A percentile compares a stretch with the other conserved stretches of the same genome.
phyloP scores from a whole-genome alignment of 495 filamentous ascomycete species.

The Neurospora sp. region DNA sequence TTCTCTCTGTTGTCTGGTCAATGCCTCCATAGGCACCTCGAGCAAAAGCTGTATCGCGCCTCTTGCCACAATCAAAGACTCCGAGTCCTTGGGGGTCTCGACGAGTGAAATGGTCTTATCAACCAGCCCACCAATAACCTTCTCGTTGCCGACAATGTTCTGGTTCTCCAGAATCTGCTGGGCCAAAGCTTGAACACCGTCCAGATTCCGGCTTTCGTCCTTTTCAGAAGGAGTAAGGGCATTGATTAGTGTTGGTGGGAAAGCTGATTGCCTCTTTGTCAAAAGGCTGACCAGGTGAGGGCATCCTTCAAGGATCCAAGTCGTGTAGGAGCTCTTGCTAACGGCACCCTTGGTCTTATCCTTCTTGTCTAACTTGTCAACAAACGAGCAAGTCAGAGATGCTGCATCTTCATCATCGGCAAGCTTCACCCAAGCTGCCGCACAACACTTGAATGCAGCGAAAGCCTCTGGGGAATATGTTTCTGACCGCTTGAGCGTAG shows the following conservation, averaged over 20 bases:
- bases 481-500: slow-evolving; percentile 21
- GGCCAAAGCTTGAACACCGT: neutral
- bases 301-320: slow-evolving; percentile 14
- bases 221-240: neutral
- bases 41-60: slow-evolving; percentile 15
- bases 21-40: slow-evolving; percentile 7
- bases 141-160: slow-evolving; percentile 9
- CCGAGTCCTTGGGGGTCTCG: slow-evolving; percentile 7
- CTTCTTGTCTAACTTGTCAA: slow-evolving; percentile 21
- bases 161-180: slow-evolving; percentile 13
- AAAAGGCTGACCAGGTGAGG: neutral
- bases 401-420: slow-evolving; percentile 23
- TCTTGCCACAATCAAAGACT: slow-evolving; percentile 4
- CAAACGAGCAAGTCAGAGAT: slow-evolving; percentile 20
- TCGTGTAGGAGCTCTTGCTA: slow-evolving; percentile 8
- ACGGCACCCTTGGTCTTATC: slow-evolving; percentile 12
- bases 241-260: neutral
- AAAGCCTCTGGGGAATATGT: slow-evolving; percentile 20
- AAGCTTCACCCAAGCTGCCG: slow-evolving; percentile 26
- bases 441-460: slow-evolving; percentile 33
- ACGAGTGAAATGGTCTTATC: slow-evolving; percentile 9
- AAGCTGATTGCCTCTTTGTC: neutral
- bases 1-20: slow-evolving; percentile 15
- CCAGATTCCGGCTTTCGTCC: neutral
- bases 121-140: slow-evolving; percentile 11